Conservation (phyloP, 352 stramenopile genomes). For the Phytopythium ostracodes region DNA sequence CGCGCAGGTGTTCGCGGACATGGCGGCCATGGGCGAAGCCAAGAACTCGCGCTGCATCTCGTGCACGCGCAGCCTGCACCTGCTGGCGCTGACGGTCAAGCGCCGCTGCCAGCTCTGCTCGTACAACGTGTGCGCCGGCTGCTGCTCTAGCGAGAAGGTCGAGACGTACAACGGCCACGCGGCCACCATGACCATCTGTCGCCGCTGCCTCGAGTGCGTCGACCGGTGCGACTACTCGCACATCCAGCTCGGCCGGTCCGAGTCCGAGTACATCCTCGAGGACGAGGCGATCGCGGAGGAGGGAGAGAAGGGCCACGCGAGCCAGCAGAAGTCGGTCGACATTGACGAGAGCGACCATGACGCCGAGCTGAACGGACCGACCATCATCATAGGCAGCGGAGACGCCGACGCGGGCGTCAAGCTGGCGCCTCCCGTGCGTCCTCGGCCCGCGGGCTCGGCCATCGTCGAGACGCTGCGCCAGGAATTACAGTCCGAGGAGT, state of each 20-base stretch:
- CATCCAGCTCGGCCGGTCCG: conserved; percentile 18
- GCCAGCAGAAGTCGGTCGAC: conserved; percentile 2
- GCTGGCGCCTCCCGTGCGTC: not conserved
- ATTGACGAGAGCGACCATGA: too few species aligned
- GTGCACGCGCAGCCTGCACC: conserved; percentile 36
- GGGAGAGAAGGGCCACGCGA: not conserved
- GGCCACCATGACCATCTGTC: conserved; percentile 29
- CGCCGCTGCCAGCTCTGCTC: conserved; percentile 38
- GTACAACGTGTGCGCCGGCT: conserved; percentile 43
- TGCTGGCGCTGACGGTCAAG: conserved; percentile 22
- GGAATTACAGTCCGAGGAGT: conserved; percentile 16
- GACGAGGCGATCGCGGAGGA: conserved; percentile 9
- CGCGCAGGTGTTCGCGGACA: conserved; percentile 25
- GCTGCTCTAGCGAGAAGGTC: conserved; percentile 32
- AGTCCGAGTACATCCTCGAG: conserved; percentile 21
- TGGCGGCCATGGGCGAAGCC: conserved; percentile 6
- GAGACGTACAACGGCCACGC: conserved; percentile 35
- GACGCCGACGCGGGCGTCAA: not conserved
- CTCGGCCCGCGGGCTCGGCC: not conserved
- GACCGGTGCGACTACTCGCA: conserved; percentile 35
- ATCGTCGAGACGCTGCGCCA: conserved; percentile 20
- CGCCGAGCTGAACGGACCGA: not conserved
- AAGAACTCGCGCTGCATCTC: conserved; percentile 38
- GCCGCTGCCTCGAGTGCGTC: conserved; percentile 38
- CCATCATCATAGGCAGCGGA: conserved; percentile 2